Conservation (phyloP, 805 yeast species). For the Ogataea trehaloabstinens region DNA sequence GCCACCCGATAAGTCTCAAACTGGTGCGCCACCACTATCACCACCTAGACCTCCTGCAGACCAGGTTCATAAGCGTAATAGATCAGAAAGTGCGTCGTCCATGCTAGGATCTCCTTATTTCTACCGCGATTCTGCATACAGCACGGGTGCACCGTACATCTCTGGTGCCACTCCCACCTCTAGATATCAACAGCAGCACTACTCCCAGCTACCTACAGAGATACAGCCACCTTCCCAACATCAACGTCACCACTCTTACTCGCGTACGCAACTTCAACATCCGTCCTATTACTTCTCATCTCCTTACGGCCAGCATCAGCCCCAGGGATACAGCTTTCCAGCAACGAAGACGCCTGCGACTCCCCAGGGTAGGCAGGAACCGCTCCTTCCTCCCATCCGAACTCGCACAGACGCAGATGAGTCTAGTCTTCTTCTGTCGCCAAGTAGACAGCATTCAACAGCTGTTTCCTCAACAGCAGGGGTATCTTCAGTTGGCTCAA, state of each 20-base stretch:
- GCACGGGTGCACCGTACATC: conserved; percentile 6
- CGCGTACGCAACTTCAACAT: conserved; percentile 6
- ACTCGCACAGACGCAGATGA: conserved; percentile 11
- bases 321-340: conserved; percentile 12
- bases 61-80: conserved; percentile 17
- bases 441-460: too few relatives aligned
- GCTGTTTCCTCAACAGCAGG: too few relatives aligned
- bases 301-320: conserved; percentile 12
- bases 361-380: conserved; percentile 7
- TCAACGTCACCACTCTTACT: conserved; percentile 9
- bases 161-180: conserved; percentile 7
- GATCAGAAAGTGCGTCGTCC: conserved; percentile 16
- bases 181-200: conserved; percentile 10
- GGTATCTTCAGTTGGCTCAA: too few relatives aligned
- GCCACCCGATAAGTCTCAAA: conserved; percentile 2
- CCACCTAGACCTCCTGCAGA: conserved; percentile 12
- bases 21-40: conserved; percentile 8
- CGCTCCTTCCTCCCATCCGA: conserved; percentile 14
- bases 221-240: background rate
- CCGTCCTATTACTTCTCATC: conserved; percentile 15
- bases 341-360: conserved; percentile 2
- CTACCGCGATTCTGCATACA: conserved; percentile 17
- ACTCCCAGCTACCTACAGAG: conserved; percentile 11
- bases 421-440: conserved; percentile 1
- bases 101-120: conserved; percentile 23